These are phyloP conservation scores for Colletotrichum musicola DNA, from an alignment of 2,329 filamentous ascomycete species.

Conservation along the genomic window DNA sequence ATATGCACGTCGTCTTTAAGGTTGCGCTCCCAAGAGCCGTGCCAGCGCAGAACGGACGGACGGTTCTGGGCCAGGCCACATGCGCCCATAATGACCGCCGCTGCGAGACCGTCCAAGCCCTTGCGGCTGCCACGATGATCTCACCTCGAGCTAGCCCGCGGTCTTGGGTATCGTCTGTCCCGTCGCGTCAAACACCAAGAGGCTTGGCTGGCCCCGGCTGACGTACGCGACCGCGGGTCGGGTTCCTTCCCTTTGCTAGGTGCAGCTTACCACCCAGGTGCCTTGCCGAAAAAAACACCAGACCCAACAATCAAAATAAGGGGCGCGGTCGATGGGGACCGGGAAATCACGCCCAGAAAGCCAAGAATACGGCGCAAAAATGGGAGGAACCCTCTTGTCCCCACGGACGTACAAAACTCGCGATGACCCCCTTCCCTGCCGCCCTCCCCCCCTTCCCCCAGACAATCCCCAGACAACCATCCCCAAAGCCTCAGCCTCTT, in stretches of 20 bases:
- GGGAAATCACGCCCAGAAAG: conserved; percentile 30
- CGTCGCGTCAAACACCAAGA: conserved; percentile 33
- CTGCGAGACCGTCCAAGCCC: background rate
- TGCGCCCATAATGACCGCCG: background rate
- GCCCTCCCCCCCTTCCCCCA: background rate
- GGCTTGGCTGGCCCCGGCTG: conserved; percentile 33
- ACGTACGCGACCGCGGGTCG: conserved; percentile 29
- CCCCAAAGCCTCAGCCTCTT: background rate
- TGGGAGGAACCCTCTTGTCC: background rate
- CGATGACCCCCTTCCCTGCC: background rate
- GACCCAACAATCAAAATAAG: conserved; percentile 3
- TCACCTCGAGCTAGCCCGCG: background rate
- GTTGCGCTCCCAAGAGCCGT: conserved; percentile 4
- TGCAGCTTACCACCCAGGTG: too few species aligned
- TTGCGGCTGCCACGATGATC: conserved; percentile 2
- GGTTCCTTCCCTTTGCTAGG: background rate
- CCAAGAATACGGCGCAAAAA: conserved; percentile 22
- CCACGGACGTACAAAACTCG: conserved; percentile 1
- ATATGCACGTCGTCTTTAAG: background rate
- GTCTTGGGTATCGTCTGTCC: background rate
- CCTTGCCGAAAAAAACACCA: background rate
- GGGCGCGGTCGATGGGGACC: background rate
- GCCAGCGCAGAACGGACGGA: conserved; percentile 3
- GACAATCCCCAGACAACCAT: background rate
- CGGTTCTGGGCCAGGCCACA: background rate